phyloP scores from a whole-genome alignment of 2,329 filamentous ascomycete species.

The Teratosphaeria gauchensis region DNA sequence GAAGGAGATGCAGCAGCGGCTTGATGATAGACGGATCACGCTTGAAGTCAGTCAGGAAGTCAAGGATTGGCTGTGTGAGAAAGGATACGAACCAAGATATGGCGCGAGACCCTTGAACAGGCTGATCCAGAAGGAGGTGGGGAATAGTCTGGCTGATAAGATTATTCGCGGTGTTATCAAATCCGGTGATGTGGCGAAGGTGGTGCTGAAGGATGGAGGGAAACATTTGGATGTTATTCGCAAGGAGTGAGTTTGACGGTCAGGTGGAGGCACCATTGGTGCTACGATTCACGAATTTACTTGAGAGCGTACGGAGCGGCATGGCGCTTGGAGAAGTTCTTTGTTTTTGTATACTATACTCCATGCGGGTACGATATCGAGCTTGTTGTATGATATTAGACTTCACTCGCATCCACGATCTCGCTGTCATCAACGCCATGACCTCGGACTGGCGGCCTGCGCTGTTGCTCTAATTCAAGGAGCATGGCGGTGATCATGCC shows the following conservation, averaged over 20 bases:
- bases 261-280: too few species aligned
- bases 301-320: not conserved
- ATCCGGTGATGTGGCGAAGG: slow-evolving; percentile 61
- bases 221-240: slow-evolving; percentile 23
- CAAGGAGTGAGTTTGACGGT: not conserved
- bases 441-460: too few species aligned
- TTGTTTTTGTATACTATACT: not conserved
- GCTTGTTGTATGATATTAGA: not conserved
- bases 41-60: slow-evolving; percentile 63
- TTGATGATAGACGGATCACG: slow-evolving; percentile 76
- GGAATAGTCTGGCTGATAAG: slow-evolving; percentile 78
- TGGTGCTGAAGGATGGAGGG: slow-evolving; percentile 55
- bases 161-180: slow-evolving; percentile 81
- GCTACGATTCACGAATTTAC: not conserved
- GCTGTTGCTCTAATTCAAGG: too few species aligned
- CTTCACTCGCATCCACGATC: too few species aligned
- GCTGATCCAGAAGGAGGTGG: slow-evolving; percentile 80
- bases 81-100: slow-evolving; percentile 83
- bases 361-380: not conserved
- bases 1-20: slow-evolving; percentile 67
- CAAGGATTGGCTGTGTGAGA: slow-evolving; percentile 77
- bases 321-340: not conserved
- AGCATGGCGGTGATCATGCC: too few species aligned
- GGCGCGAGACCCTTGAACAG: slow-evolving; percentile 86
- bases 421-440: too few species aligned